Evolutionary conservation across 2,329 filamentous ascomycete species (phyloP).

Genomic region (Claviceps capensis): DNA sequence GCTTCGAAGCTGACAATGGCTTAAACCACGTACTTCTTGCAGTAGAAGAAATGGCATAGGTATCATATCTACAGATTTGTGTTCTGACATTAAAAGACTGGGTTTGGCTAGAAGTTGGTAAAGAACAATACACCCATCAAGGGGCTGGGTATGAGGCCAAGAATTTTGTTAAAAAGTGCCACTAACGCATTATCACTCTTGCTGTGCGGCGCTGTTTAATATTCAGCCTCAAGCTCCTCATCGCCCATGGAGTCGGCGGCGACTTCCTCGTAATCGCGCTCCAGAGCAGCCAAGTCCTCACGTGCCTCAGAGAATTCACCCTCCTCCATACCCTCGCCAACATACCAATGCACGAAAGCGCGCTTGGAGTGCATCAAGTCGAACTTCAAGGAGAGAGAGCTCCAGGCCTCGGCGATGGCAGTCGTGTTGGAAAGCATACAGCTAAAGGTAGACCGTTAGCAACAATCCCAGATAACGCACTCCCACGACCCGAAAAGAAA

Average conservation of each 20-base stretch:
- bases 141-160: conserved; percentile 14
- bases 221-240: conserved; percentile 81
- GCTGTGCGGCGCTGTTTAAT: conserved; percentile 40
- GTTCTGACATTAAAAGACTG: conserved; percentile 23
- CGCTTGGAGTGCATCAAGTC: conserved; percentile 99
- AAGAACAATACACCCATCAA: conserved; percentile 24
- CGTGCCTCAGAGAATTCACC: conserved; percentile 99
- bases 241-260: conserved; percentile 85
- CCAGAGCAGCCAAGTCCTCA: conserved; percentile 93
- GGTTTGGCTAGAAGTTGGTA: conserved; percentile 22
- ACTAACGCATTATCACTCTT: conserved; percentile 4
- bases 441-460: conserved; percentile 28
- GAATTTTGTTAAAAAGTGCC: conserved; percentile 8
- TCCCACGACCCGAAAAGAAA: conserved; percentile 14
- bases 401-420: conserved; percentile 96
- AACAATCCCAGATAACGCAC: not conserved
- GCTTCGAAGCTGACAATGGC: not conserved
- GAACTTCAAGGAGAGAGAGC: conserved; percentile 91
- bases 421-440: conserved; percentile 99
- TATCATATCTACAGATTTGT: conserved; percentile 17
- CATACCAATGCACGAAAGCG: conserved; percentile 99
- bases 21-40: not conserved
- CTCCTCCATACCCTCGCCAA: conserved; percentile 99
- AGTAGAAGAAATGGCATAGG: not conserved
- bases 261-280: conserved; percentile 98